Evolutionary conservation across 495 filamentous ascomycete genomes (phyloP), one percentile per base, ranked within the genome.

Genomic region (Corynascus novoguineensis): DNA sequence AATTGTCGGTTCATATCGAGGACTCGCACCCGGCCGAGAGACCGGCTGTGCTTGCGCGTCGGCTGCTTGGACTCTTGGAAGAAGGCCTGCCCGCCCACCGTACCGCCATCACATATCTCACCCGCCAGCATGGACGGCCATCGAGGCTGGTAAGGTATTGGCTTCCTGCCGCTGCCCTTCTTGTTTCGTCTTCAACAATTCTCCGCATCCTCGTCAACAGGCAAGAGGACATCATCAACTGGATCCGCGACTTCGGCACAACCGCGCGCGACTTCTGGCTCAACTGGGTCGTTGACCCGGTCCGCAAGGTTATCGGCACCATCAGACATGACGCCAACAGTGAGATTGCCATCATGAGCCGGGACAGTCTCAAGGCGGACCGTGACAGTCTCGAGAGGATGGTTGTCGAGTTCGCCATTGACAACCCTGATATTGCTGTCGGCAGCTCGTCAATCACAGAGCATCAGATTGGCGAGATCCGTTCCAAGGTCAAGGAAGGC

Each of bases 261-360:
- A 98, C 93, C 4, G 74, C 84, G 0, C 73, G 89, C 45, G 93
- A 96, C 67, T 98, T 98, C 64, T 96, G 89, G 86, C 72, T 80
- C 44, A 98, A 98, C 68, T 98, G 93, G 93, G 88, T 98, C 15
- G 72, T 98, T 19, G 86, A 91, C 17, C 93, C 93, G 0, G 73
- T 83, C 3, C 81, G 81, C 58, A 90, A 91, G 69, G 78, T 98
- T 14, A 80, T 98, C 59, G 83, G 85, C 12, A 98, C 93, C 0
- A 97, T 98, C 64, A 82, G 91, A 12, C 93, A 97, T 64, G 89
- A 96, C 64, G 81, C 86, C 55, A 86, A 83, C 60, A 95, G 88
- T 60, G 92, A 96, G 66, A 91, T 98, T 54, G 90, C 91, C 19
- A 86, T 98, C 57, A 93, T 97, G 88, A 95, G 89, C 72, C 88